Conservation (phyloP, 2,329 filamentous ascomycete genomes). For the Aureobasidium sp. region DNA sequence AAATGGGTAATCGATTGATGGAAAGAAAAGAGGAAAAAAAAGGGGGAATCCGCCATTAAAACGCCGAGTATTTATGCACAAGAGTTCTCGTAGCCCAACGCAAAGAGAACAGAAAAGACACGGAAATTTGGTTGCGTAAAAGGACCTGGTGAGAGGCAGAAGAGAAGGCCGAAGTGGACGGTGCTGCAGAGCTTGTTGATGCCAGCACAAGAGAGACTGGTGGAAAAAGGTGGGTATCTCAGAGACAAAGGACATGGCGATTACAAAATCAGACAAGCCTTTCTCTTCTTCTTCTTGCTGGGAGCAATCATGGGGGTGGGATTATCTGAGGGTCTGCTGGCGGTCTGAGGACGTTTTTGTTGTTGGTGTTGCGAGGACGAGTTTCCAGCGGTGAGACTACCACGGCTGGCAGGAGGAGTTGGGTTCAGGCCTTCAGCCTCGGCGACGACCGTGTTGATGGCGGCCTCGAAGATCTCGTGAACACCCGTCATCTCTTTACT, state of each 20-base stretch:
- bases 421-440: conserved; percentile 42
- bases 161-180: not conserved
- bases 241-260: not conserved
- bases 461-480: conserved; percentile 89
- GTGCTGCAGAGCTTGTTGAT: not conserved
- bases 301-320: conserved; percentile 20
- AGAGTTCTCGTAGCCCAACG: not conserved
- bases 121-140: not conserved
- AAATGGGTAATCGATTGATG: conserved; percentile 28
- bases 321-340: conserved; percentile 21
- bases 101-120: not conserved
- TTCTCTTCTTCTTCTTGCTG: conserved; percentile 67
- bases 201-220: not conserved
- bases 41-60: conserved; percentile 4
- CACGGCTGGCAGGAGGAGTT: conserved; percentile 23
- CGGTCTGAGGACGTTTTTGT: conserved; percentile 28
- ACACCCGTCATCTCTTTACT: conserved; percentile 96
- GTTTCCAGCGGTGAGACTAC: conserved; percentile 33
- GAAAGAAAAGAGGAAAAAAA: not conserved
- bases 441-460: conserved; percentile 80
- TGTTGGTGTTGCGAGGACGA: conserved; percentile 21
- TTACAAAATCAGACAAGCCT: conserved; percentile 69
- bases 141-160: not conserved
- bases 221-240: not conserved
- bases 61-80: conserved; percentile 7